Evolutionary conservation across 805 yeast species (phyloP), one percentile per base, ranked within the genome.

Genomic region (Wickerhamomyces tratensis): DNA sequence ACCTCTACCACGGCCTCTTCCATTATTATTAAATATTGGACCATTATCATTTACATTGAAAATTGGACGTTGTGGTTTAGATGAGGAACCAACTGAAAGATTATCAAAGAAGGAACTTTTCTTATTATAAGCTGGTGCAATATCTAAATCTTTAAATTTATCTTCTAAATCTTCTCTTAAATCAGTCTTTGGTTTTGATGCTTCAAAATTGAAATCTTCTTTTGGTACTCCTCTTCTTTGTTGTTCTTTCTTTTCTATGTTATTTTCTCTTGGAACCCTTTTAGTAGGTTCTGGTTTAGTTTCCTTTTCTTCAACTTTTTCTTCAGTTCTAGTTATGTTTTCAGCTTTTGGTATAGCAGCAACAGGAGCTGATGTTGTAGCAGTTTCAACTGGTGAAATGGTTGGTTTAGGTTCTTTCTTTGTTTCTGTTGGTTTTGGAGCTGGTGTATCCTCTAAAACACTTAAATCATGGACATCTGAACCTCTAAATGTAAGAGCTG

Each of bases 391-490:
- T 27, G 10, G 7, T 27, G 30, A 10, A 27, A 4, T 27, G 5
- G 10, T 3, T 27, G 30, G 30, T 30, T 13, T 39, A 36, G 44
- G 38, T 33, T 46, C 46, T 29, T 49, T 43, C 39, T 39, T 48
- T 36, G 40, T 20, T 33, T 40, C 13, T 20, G 41, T 13, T 39
- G 45, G 39, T 41, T 40, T 33, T 37, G 36, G 39, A 33, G 44
- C 35, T n/a, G 52, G 57, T 20, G 61, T 58, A 34, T 70, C 71
- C 48, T 88, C 97, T 55, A 91, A 71, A 43, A 93, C 93, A 50
- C 79, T 78, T 61, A 93, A 71, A 56, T 85, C 96, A 64, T 86
- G 84, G 25, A 93, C 97, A 54, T 91, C 97, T 26, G 85, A 77
- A 35, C 98, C 98, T 52, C 89, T 77, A 61, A 93, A 84, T 43